phyloP scores from a whole-genome alignment of 169 alveolate species.

The Cryptosporidium ubiquitum region DNA sequence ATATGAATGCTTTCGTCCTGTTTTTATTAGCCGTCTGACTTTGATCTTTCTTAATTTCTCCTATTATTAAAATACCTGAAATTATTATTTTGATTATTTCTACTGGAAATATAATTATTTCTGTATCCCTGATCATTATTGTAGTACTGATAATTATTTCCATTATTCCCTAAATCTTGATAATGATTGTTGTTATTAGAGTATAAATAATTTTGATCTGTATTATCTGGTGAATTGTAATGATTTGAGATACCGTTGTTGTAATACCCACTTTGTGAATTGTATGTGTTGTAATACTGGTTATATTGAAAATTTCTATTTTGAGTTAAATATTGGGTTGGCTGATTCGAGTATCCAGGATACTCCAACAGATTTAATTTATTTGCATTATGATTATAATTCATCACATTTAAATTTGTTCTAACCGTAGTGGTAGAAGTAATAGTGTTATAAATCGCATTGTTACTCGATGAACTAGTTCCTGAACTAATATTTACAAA shows the following conservation, averaged over 20 bases:
- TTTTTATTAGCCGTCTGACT: neutral
- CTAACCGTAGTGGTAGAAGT: neutral
- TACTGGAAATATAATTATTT: neutral
- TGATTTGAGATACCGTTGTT: neutral
- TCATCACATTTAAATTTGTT: neutral
- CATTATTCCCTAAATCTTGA: neutral
- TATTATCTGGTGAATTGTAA: neutral
- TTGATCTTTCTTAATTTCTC: neutral
- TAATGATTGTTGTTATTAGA: neutral
- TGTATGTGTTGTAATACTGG: neutral
- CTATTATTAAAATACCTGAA: neutral
- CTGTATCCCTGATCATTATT: neutral
- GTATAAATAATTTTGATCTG: neutral
- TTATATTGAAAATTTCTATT: conserved; percentile 1
- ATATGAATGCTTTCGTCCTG: neutral
- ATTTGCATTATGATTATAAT: neutral
- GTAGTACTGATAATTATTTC: neutral
- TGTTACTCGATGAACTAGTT: neutral
- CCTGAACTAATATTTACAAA: neutral
- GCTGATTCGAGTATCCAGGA: neutral
- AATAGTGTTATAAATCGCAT: neutral
- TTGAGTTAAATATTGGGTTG: neutral
- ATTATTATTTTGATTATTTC: neutral
- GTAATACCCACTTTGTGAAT: neutral
- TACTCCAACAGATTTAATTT: neutral